Evolutionary conservation across 1,284 basidiomycete species (phyloP), one percentile per base, ranked within the genome.

Genomic region (Microbotryomycetes sp.): DNA sequence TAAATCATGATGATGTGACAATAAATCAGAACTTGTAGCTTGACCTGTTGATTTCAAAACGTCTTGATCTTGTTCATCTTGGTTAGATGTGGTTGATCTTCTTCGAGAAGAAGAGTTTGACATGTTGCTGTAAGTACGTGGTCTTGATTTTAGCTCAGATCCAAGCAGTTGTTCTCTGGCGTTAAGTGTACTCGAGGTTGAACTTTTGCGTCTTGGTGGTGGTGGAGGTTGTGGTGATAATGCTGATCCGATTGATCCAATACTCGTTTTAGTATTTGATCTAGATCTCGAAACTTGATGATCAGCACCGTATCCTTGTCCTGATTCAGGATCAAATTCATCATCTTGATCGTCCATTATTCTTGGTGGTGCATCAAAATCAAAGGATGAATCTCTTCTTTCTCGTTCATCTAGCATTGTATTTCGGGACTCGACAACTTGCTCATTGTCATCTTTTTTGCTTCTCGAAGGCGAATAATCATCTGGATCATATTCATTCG

Each of bases 1-100:
- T 22, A 68, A 52, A 1, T 63, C 28, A 36, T 62, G 59, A 55
- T 65, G 64, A 46, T 63, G 62, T 0, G 48, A 49, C 16, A 66
- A 45, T 16, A 68, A 62, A 59, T 63, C 59, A 19, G 51, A 31
- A n/a, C 50, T 48, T 46, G 19, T 30, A 47, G 42, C 30, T 6
- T 23, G 6, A 6, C 49, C 12, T 12, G 31, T 12, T 5, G 56
- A 42, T 25, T 47, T 42, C 36, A 42, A 42, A 42, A 12, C 36
- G 36, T 42, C 19, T 9, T 42, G 12, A 42, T 42, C 19, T 42
- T 42, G 36, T n/a, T n/a, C n/a, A n/a, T n/a, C n/a, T n/a, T n/a
- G n/a, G n/a, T n/a, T n/a, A n/a, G n/a, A n/a, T n/a, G n/a, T n/a
- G n/a, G n/a, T n/a, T n/a, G n/a, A n/a, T n/a, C n/a, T n/a, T n/a